phyloP scores from a whole-genome alignment of 129 eudicot species.

The Escallonia herrerae region DNA sequence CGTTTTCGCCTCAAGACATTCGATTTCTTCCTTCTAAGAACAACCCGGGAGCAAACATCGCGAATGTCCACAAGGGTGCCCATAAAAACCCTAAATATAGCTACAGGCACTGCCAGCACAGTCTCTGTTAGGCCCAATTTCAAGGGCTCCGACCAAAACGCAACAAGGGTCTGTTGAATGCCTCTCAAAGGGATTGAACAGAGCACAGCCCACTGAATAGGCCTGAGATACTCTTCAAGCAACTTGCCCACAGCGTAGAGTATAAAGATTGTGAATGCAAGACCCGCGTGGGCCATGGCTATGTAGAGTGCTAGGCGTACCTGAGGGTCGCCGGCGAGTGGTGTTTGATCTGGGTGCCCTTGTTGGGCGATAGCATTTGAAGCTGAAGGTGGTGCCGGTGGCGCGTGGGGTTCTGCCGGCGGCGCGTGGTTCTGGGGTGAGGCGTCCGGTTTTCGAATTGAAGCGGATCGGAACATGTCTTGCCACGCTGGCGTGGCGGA shows the following conservation, averaged over 20 bases:
- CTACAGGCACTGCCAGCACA: slow-evolving; percentile 66
- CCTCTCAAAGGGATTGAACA: slow-evolving; percentile 90
- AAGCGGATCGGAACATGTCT: slow-evolving; percentile 97
- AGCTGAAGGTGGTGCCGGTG: not conserved
- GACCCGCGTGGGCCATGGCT: slow-evolving; percentile 92
- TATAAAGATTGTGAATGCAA: slow-evolving; percentile 49
- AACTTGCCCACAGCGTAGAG: slow-evolving; percentile 60
- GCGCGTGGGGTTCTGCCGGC: slow-evolving; percentile 7
- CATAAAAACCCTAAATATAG: slow-evolving; percentile 56
- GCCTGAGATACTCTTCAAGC: slow-evolving; percentile 72
- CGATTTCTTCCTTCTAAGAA: slow-evolving; percentile 30
- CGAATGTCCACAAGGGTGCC: slow-evolving; percentile 71
- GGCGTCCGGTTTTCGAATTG: slow-evolving; percentile 51
- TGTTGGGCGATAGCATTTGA: too few relatives aligned
- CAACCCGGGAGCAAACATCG: slow-evolving; percentile 23
- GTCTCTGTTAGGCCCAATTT: slow-evolving; percentile 73
- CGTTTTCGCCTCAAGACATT: slow-evolving; percentile 25
- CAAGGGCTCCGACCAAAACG: slow-evolving; percentile 79
- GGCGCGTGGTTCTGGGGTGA: slow-evolving; percentile 16
- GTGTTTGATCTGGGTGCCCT: not conserved
- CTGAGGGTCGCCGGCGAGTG: slow-evolving; percentile 64
- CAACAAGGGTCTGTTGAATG: slow-evolving; percentile 71
- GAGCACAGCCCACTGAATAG: slow-evolving; percentile 85
- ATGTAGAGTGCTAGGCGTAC: slow-evolving; percentile 81
- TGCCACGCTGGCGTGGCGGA: slow-evolving; percentile 62